Conservation (phyloP, 1,139 yeast genomes). For the Suhomyces anneliseae region DNA sequence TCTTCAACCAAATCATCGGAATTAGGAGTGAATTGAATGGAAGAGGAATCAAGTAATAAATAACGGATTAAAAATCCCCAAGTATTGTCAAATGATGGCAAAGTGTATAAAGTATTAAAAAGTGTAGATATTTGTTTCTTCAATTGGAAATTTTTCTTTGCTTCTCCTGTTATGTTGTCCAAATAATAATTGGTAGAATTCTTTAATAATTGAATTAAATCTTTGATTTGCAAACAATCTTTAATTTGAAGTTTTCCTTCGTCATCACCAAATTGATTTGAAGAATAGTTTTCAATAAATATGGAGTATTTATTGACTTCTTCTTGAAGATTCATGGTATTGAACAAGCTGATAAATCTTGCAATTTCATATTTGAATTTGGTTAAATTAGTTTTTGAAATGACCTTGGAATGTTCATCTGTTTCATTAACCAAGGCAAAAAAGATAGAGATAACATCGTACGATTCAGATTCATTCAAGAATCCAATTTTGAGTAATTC, state of each 20-base stretch:
- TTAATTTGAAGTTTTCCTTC: conserved; percentile 10
- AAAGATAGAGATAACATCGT: conserved; percentile 44
- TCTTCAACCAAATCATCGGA: conserved; percentile 15
- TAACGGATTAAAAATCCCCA: conserved; percentile 43
- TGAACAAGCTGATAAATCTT: conserved; percentile 28
- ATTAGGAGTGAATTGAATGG: conserved; percentile 22
- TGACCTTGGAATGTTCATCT: conserved; percentile 22
- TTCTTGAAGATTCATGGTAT: conserved; percentile 17
- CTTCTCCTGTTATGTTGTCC: not conserved
- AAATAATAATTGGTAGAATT: not conserved
- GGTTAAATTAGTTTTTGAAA: conserved; percentile 21
- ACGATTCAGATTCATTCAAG: conserved; percentile 55
- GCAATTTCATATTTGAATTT: conserved; percentile 36
- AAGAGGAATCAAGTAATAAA: conserved; percentile 43
- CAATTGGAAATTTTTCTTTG: not conserved
- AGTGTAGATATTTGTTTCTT: conserved; percentile 7
- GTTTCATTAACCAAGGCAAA: conserved; percentile 22
- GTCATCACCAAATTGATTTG: conserved; percentile 20
- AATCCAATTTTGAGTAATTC: conserved; percentile 63
- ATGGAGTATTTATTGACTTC: conserved; percentile 24
- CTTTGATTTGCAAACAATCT: conserved; percentile 20
- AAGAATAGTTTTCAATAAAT: conserved; percentile 23
- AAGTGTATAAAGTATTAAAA: conserved; percentile 20
- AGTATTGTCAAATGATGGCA: conserved; percentile 21
- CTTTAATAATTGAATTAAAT: conserved; percentile 17